Percentiles rank a stretch among this genome's conserved stretches.
phyloP scores from a whole-genome alignment of 805 yeast species.

The Brettanomyces anomalus region DNA sequence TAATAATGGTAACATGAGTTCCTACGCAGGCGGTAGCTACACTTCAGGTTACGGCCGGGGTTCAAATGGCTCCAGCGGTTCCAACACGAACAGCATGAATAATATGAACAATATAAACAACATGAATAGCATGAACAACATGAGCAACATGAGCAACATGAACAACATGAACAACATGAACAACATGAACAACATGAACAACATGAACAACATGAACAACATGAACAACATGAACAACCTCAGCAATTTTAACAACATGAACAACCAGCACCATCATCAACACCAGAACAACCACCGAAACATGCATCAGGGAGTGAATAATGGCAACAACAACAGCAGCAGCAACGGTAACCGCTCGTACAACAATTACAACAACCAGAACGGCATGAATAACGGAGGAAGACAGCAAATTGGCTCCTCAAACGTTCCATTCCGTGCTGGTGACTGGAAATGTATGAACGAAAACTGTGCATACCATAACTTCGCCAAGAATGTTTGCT shows the following conservation, averaged over 20 bases:
- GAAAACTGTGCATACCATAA: conserved; percentile 81
- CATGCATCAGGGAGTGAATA: conserved; percentile 9
- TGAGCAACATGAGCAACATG: too few relatives aligned
- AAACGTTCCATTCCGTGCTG: conserved; percentile 90
- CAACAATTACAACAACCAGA: conserved; percentile 15
- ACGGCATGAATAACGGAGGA: too few relatives aligned
- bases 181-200: not conserved
- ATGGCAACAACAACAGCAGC: conserved; percentile 10
- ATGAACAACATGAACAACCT: conserved; percentile 12
- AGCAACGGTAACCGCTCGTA: conserved; percentile 11
- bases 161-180: too few relatives aligned
- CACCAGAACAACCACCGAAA: conserved; percentile 10
- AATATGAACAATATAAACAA: too few relatives aligned
- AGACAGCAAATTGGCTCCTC: too few relatives aligned
- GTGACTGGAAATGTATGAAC: conserved; percentile 88
- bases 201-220: too few relatives aligned
- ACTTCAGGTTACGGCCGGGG: not conserved
- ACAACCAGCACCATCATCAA: conserved; percentile 10
- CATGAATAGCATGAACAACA: too few relatives aligned
- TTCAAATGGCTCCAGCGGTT: too few relatives aligned
- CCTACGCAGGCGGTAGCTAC: conserved; percentile 5
- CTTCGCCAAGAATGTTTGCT: conserved; percentile 81
- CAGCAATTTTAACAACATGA: conserved; percentile 5
- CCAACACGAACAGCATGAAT: too few relatives aligned
- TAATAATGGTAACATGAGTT: conserved; percentile 10